Percentiles rank a stretch among this genome's conserved stretches.
Conservation (phyloP, 345 rosid genomes). For the Citrus sp. region DNA sequence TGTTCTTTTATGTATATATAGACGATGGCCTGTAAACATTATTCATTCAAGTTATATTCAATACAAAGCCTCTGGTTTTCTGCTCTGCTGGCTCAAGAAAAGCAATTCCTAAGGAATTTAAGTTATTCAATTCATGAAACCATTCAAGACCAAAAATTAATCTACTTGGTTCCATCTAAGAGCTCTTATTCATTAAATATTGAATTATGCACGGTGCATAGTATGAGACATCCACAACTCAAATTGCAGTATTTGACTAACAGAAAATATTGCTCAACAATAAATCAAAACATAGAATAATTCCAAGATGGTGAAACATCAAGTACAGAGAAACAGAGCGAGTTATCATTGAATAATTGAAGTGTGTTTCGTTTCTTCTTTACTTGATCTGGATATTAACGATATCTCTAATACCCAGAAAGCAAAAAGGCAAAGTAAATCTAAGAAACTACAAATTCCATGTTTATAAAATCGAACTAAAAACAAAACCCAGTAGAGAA, state of each 20-base stretch:
- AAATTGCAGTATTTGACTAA: neutral
- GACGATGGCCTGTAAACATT: too few species aligned
- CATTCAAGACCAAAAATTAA: neutral
- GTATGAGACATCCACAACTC: neutral
- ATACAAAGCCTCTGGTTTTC: too few species aligned
- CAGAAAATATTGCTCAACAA: neutral
- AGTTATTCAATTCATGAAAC: neutral
- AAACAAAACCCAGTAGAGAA: neutral
- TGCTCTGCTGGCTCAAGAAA: too few species aligned
- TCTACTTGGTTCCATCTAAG: neutral
- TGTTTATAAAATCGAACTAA: neutral
- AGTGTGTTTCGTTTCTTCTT: too few species aligned
- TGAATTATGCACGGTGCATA: neutral
- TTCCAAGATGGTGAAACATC: neutral
- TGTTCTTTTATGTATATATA: too few species aligned
- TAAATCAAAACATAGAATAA: neutral
- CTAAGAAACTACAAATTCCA: neutral
- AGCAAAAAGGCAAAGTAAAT: neutral
- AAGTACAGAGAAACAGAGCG: neutral
- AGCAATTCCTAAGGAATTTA: too few species aligned
- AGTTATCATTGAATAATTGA: neutral
- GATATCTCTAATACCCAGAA: neutral
- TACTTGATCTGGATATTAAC: too few species aligned
- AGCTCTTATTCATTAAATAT: neutral
- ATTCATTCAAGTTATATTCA: too few species aligned